Evolutionary conservation across 2,329 filamentous ascomycete species (phyloP), one percentile per base, ranked within the genome.

Genomic region (Canariomyces notabilis): DNA sequence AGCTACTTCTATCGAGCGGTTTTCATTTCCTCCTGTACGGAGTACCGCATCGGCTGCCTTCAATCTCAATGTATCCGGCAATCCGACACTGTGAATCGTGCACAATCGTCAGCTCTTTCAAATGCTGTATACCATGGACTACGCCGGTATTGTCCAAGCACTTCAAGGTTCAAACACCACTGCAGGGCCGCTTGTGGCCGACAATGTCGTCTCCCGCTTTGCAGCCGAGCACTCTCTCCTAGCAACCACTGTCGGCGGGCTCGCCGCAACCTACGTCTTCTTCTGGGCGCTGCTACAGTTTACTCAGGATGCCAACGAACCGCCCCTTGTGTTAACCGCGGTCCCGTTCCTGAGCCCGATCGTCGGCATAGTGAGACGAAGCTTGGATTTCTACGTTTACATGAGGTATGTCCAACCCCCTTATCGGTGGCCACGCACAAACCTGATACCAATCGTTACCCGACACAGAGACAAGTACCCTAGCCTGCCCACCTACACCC

Each of bases 401-500:
- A 38, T 44, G 35, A 21, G 18, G 32, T 44, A 29, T 37, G 31
- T 41, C 19, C n/a, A 29, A 26, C 7, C 7, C n/a, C 22, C 42
- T 5, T 26, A 26, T 26, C 11, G n/a, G n/a, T n/a, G n/a, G n/a
- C n/a, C n/a, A 26, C 6, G 22, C 11, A 6, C 22, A 26, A 26
- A 6, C 11, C 22, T 26, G 22, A 26, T 26, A 11, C 11, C 6
- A 11, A 11, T 26, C 14, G 26, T n/a, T n/a, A n/a, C n/a, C n/a
- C n/a, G n/a, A n/a, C n/a, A n/a, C 20, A 43, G 46, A 14, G 11
- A 36, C 35, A 4, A 22, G 44, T 31, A 31, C 26, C 26, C 9
- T 26, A 21, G 36, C 16, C 34, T 52, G 11, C 49, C 49, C 2
- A 52, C 48, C 1, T 52, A 52, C 32, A 54, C 52, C 0, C 35